Evolutionary conservation across 805 yeast species (phyloP).

Genomic region (Peterozyma xylosa): DNA sequence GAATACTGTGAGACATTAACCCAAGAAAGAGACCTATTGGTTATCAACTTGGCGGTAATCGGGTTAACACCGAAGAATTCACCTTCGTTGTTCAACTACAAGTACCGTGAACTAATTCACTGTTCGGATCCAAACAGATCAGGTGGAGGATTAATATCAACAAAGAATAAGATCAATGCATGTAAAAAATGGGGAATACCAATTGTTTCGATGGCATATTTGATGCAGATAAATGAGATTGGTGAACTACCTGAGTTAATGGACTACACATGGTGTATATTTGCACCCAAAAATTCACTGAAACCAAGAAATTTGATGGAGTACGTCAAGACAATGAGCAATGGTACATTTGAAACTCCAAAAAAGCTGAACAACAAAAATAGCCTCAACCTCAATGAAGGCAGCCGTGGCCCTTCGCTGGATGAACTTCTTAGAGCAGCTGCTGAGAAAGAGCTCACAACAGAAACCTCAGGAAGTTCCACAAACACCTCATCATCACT

Average conservation of each 20-base stretch:
- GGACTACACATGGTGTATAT: constrained; percentile 48
- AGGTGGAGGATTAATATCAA: constrained; percentile 27
- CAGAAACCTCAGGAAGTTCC: too few species aligned
- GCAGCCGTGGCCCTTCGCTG: too few species aligned
- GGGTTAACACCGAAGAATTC: constrained; percentile 31
- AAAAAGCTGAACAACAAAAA: neutral
- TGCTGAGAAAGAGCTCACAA: too few species aligned
- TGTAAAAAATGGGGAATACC: constrained; percentile 54
- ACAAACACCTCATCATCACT: constrained; percentile 3
- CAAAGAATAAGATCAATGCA: constrained; percentile 48
- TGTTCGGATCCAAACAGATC: constrained; percentile 20
- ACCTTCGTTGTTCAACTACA: constrained; percentile 32
- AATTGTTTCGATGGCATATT: constrained; percentile 43
- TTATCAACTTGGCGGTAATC: constrained; percentile 43
- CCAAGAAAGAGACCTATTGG: constrained; percentile 43
- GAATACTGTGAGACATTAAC: constrained; percentile 41
- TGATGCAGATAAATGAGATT: constrained; percentile 42
- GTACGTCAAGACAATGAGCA: constrained; percentile 4
- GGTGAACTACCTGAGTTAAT: constrained; percentile 31
- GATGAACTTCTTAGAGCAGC: too few species aligned
- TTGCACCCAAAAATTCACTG: constrained; percentile 31
- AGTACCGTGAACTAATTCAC: constrained; percentile 11
- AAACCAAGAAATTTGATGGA: constrained; percentile 20
- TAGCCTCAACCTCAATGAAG: constrained; percentile 2
- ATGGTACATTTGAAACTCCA: neutral